A percentile compares a stretch with the other conserved stretches of the same genome.
Evolutionary conservation across 2,329 filamentous ascomycete species (phyloP).

Genomic region (Penicillium verrucosum): DNA sequence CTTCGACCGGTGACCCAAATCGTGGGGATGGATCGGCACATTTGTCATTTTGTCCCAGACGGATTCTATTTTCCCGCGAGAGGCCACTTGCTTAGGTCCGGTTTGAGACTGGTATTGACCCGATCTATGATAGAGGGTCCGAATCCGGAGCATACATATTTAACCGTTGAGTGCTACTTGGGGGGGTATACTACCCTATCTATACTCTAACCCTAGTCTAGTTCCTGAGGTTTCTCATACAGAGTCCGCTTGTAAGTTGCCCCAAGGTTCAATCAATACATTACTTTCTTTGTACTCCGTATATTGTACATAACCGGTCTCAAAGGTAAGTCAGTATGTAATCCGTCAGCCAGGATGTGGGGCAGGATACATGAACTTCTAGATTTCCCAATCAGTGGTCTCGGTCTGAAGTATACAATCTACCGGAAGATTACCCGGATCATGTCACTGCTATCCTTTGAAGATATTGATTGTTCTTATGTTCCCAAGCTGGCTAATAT

Average conservation of each 20-base stretch:
- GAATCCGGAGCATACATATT: constrained; percentile 23
- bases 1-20: constrained; percentile 29
- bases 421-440: constrained; percentile 12
- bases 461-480: neutral
- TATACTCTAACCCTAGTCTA: neutral
- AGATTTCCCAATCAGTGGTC: constrained; percentile 33
- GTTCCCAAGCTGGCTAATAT: neutral
- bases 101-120: constrained; percentile 9
- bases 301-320: neutral
- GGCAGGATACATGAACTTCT: constrained; percentile 21
- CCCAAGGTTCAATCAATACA: neutral
- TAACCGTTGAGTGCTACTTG: constrained; percentile 13
- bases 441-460: neutral
- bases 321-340: constrained; percentile 1
- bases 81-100: constrained; percentile 9
- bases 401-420: constrained; percentile 30
- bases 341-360: constrained; percentile 27
- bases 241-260: neutral
- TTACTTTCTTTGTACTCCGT: too few relatives aligned
- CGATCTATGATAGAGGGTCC: constrained; percentile 23
- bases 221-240: constrained; percentile 6
- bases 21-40: constrained; percentile 35
- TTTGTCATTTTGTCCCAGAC: constrained; percentile 34
- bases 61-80: constrained; percentile 38
- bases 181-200: neutral